Base-by-base conservation (phyloP, 495 filamentous ascomycete genomes). In the Bryoglossum gracile region DNA sequence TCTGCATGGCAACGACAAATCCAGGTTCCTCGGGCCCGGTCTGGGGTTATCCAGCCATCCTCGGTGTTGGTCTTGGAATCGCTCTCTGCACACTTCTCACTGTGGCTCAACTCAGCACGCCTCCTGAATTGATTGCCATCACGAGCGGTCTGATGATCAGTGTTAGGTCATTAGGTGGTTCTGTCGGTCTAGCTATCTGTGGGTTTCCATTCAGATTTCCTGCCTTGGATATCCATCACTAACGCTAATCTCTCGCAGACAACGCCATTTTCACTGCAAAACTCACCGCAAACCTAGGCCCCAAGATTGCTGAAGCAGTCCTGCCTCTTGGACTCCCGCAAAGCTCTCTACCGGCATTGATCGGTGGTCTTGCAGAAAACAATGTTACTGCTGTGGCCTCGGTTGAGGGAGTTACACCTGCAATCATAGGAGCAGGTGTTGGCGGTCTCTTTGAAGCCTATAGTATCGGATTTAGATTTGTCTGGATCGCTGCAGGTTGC, bases 171-270 rank as follows among this genome's bases (percentile, higher is more conserved):
- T 48, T 66, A 21, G 62, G 65, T 5, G 62, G 59, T 1, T 57
- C 57, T 11, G 50, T 68, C 19, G 62, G 65, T 9, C 39, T 68
- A 9, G 65, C 63, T 40, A 62, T 67, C 23, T 62, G 61, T 60
- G 58, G 59, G 52, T 23, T 14, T 41, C 11, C 5, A 38, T 34
- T 30, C 49, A 37, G 33, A 46, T 46, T 25, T 21, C 38, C 26
- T 30, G 13, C 13, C 26, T 13, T n/a, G 13, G 26, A 5, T 30
- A 30, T 30, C 13, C 26, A 30, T 30, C 13, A 6, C 26, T 30
- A 30, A 13, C 26, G 6, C 26, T 30, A 30, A 30, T 13, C 5
- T 30, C 33, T 26, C 48, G 28, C 32, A 46, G 41, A 41, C 43
- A 53, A 47, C 22, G 50, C 50, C 13, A 45, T 53, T 2, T 53